phyloP scores from a whole-genome alignment of 805 yeast genomes.

The Nakazawaea anatomiae region DNA sequence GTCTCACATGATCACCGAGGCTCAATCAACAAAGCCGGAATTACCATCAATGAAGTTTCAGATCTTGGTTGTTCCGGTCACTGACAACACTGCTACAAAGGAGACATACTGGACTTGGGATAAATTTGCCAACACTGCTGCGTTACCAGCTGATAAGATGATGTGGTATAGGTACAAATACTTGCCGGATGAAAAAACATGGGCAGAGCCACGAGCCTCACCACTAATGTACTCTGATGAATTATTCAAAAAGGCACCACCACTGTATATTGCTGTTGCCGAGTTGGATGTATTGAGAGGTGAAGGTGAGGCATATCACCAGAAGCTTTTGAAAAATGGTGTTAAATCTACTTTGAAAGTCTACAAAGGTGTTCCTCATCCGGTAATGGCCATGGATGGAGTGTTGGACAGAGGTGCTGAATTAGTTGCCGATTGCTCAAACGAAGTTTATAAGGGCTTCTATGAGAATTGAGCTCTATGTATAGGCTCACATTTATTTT shows the following conservation, averaged over 20 bases:
- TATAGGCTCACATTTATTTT: no score
- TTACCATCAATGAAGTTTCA: constrained; percentile 33
- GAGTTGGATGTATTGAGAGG: constrained; percentile 39
- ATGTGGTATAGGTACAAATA: constrained; percentile 37
- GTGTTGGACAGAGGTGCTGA: constrained; percentile 10
- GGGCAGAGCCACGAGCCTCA: constrained; percentile 28
- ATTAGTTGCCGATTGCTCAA: constrained; percentile 5
- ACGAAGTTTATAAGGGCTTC: not conserved
- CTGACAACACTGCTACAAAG: constrained; percentile 34
- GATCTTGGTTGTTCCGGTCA: constrained; percentile 37
- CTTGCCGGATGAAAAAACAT: constrained; percentile 31
- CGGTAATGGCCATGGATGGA: constrained; percentile 42
- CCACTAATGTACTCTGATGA: constrained; percentile 35
- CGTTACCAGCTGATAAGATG: constrained; percentile 39
- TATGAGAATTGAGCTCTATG: not conserved
- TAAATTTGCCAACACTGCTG: constrained; percentile 33
- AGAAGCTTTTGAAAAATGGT: constrained; percentile 31
- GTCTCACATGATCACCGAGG: constrained; percentile 20
- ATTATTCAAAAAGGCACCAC: constrained; percentile 32
- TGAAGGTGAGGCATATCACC: constrained; percentile 38
- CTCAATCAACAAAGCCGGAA: constrained; percentile 23
- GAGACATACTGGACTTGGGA: constrained; percentile 31
- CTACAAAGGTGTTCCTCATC: constrained; percentile 40
- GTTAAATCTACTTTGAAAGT: constrained; percentile 25
- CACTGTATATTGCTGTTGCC: constrained; percentile 35